phyloP scores from a whole-genome alignment of 441 rosid genomes.

The Brassica hybrid region DNA sequence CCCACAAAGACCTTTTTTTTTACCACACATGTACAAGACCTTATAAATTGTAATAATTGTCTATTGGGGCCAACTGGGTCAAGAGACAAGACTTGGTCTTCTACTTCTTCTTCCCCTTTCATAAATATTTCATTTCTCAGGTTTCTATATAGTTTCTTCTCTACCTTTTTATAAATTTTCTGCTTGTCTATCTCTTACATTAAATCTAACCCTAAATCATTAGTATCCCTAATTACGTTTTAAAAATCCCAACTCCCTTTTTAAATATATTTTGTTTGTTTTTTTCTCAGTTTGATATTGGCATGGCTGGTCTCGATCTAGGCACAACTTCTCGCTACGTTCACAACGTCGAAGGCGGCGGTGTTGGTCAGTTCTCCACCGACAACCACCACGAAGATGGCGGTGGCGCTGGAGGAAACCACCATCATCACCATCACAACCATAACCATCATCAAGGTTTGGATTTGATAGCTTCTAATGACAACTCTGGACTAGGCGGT shows the following conservation, averaged over 20 bases:
- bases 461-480: conserved; percentile 39
- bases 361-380: conserved; percentile 24
- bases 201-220: conserved; percentile 49
- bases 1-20: too few species aligned
- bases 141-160: conserved; percentile 43
- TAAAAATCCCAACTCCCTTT: conserved; percentile 22
- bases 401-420: too few species aligned
- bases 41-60: conserved; percentile 16
- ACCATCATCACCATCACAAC: too few species aligned
- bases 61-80: conserved; percentile 37
- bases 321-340: conserved; percentile 78
- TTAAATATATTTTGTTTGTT: conserved; percentile 25
- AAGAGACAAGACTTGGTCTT: conserved; percentile 58
- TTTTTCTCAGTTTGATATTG: conserved; percentile 51
- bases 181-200: conserved; percentile 39
- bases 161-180: conserved; percentile 41
- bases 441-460: too few species aligned
- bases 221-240: conserved; percentile 48
- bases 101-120: conserved; percentile 41
- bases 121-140: conserved; percentile 37
- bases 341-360: conserved; percentile 43
- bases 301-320: conserved; percentile 89
- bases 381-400: too few species aligned
- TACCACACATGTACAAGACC: too few species aligned
- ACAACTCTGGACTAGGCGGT: conserved; percentile 31